Base-by-base conservation (phyloP, 495 filamentous ascomycete species). In the Daldinia grandis region DNA sequence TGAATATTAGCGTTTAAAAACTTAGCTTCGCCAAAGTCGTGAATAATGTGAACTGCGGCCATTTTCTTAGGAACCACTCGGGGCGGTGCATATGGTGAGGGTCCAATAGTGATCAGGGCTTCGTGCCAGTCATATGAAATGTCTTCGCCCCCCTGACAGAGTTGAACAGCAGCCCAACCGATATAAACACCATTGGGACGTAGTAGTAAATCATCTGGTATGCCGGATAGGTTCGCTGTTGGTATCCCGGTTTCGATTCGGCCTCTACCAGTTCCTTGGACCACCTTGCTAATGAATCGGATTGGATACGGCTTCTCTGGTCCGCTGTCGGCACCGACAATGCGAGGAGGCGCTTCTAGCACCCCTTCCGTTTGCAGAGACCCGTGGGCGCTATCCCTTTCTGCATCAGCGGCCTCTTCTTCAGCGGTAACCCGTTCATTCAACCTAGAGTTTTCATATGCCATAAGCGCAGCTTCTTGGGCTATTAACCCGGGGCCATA, bases 141-240 rank as follows among this genome's bases (percentile, higher is more conserved):
- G 3, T 57, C 37, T 2, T 73, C 74, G 17, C 76, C 62, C 5
- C 64, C 59, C 42, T 73, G 74, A 0, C 37, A 73, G 1, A 69
- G 71, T 10, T 78, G 40, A 15, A 88, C 56, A 28, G 82, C 77
- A 4, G 82, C 82, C 88, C 89, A 92, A 31, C 86, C 88, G 65
- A 90, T 88, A 68, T 89, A 91, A 47, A 88, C 80, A 0, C 89
- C 90, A 27, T 79, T 78, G 4, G 91, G 76, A 21, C 83, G 82
- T 51, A 84, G 78, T 3, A 76, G 59, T 19, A 89, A 75, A 30
- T 84, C 80, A 5, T 83, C 82, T 0, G 80, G 69, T 0, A 87
- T 75, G 47, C 75, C 80, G 9, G 62, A 55, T 3, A 90, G 74
- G 54, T 82, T 83, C 4, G 80, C 78, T 1, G 80, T 78, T 1